These are phyloP conservation scores for Sporopachydermia quercuum DNA, from an alignment of 805 yeast genomes.

Conservation along the genomic window DNA sequence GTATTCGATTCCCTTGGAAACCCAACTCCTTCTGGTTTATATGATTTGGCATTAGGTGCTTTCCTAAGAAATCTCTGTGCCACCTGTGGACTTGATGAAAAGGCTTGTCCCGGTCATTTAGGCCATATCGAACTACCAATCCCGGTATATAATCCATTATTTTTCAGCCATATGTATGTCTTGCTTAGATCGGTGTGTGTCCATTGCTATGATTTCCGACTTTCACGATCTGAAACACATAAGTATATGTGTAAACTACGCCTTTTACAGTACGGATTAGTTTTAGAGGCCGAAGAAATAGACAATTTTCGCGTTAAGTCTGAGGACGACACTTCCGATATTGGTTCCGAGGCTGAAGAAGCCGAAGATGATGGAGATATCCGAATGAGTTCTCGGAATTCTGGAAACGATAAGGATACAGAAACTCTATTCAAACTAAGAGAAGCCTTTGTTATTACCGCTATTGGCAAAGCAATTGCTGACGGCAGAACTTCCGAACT, in stretches of 20 bases:
- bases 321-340: conserved; percentile 18
- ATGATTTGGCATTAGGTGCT: conserved; percentile 93
- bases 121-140: conserved; percentile 96
- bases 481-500: conserved; percentile 54
- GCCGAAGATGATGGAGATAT: conserved; percentile 33
- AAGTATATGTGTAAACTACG: conserved; percentile 62
- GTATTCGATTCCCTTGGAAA: conserved; percentile 96
- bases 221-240: conserved; percentile 56
- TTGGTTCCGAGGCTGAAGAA: conserved; percentile 27
- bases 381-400: conserved; percentile 15
- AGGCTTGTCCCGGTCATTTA: conserved; percentile 93
- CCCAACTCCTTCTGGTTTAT: conserved; percentile 85
- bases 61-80: conserved; percentile 78
- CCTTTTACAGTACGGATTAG: conserved; percentile 76
- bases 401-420: conserved; percentile 27
- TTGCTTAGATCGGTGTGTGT: conserved; percentile 76
- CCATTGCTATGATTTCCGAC: conserved; percentile 76
- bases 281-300: conserved; percentile 60
- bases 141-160: conserved; percentile 89
- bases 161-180: conserved; percentile 81
- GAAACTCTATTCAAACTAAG: conserved; percentile 35
- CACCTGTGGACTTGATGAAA: conserved; percentile 91
- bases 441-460: conserved; percentile 51
- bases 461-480: conserved; percentile 57
- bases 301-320: conserved; percentile 37